A percentile compares a stretch with the other conserved stretches of the same genome.
Conservation (phyloP, 192 early-diverging fungal species). For the Pilaira anomala region DNA sequence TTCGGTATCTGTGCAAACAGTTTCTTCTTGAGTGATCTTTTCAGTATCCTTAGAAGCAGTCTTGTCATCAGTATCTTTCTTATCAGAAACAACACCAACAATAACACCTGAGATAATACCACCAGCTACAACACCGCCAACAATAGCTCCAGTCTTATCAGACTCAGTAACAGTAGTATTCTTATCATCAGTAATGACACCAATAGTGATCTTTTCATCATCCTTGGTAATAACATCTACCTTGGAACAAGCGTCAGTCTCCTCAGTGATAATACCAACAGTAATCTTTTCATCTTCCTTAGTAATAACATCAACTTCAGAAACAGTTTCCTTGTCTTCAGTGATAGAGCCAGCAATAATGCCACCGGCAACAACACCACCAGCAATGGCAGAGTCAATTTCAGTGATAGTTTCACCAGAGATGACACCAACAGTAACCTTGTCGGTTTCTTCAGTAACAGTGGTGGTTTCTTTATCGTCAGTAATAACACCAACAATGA, state of each 20-base stretch:
- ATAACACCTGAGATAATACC: too few relatives aligned
- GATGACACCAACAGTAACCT: not conserved
- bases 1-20: too few relatives aligned
- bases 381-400: not conserved
- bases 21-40: too few relatives aligned
- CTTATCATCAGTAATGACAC: not conserved
- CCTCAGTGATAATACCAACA: not conserved
- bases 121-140: too few relatives aligned
- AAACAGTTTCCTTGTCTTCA: too few relatives aligned
- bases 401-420: not conserved
- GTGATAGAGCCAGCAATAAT: not conserved
- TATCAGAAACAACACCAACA: not conserved
- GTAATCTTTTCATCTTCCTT: not conserved
- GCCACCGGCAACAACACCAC: not conserved
- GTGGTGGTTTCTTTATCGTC: not conserved
- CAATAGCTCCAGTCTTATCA: not conserved
- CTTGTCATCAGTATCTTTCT: not conserved
- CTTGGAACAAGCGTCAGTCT: not conserved
- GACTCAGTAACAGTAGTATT: not conserved
- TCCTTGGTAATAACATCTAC: not conserved
- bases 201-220: not conserved
- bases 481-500: not conserved
- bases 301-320: not conserved
- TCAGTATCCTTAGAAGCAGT: too few relatives aligned
- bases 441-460: not conserved